Percentiles rank a stretch among this genome's conserved stretches.
Conservation (phyloP, 768 basidiomycete species). For the Sarcomyxa edulis region DNA sequence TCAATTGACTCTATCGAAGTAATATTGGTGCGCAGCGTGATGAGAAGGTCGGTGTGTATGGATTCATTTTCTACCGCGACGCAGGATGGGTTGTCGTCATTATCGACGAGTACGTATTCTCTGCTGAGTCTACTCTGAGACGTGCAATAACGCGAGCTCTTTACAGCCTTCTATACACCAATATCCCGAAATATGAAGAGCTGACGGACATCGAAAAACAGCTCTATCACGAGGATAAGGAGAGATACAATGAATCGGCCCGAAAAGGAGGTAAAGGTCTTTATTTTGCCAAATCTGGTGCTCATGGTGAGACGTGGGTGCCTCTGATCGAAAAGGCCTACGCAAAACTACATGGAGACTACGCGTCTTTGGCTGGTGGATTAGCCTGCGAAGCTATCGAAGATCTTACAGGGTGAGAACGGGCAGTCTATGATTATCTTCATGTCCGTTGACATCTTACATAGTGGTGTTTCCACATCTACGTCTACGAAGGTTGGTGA, state of each 20-base stretch:
- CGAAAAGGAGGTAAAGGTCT: constrained; percentile 41
- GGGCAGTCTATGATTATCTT: no score
- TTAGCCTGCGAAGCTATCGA: constrained; percentile 46
- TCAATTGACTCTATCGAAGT: no score
- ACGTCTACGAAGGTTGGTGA: no score
- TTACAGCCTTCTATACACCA: constrained; percentile 41
- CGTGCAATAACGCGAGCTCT: no score
- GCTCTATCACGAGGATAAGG: constrained; percentile 47
- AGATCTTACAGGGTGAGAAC: constrained; percentile 52
- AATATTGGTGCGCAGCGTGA: constrained; percentile 32
- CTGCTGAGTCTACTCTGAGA: no score
- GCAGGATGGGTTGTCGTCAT: constrained; percentile 46
- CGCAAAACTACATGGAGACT: constrained; percentile 51
- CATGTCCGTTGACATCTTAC: no score
- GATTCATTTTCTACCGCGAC: constrained; percentile 54
- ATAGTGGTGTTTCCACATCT: no score
- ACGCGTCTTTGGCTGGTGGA: constrained; percentile 36
- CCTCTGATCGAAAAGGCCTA: constrained; percentile 55
- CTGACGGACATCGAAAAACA: constrained; percentile 31
- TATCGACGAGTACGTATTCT: constrained; percentile 46
- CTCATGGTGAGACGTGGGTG: constrained; percentile 51
- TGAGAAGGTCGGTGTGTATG: constrained; percentile 50
- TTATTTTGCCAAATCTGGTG: constrained; percentile 43
- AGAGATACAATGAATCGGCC: constrained; percentile 37
- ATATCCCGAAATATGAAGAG: constrained; percentile 48